phyloP scores from a whole-genome alignment of 2,329 filamentous ascomycete genomes.

The Ceratocystis papillata region DNA sequence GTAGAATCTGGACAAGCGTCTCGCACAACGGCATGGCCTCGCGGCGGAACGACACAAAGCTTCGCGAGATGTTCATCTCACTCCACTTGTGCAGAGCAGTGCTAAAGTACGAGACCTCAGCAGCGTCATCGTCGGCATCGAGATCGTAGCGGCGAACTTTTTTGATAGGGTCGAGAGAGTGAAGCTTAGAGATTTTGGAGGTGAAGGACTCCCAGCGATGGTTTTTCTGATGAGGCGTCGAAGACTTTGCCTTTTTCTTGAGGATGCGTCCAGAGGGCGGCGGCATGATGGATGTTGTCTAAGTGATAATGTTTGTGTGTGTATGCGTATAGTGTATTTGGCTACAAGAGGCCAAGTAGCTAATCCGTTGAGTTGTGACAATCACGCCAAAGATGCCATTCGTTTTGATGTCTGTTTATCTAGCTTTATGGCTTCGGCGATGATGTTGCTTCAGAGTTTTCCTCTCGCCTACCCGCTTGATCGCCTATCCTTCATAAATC shows the following conservation, averaged over 20 bases:
- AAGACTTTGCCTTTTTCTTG: conserved; percentile 59
- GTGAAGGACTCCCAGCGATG: conserved; percentile 89
- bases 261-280: conserved; percentile 53
- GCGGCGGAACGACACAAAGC: conserved; percentile 66
- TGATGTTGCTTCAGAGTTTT: conserved; percentile 8
- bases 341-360: not conserved
- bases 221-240: conserved; percentile 65
- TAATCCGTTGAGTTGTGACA: not conserved
- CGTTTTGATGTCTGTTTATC: not conserved
- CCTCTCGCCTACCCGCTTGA: not conserved
- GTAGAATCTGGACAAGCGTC: conserved; percentile 80
- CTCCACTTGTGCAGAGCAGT: conserved; percentile 76
- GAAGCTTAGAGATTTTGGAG: conserved; percentile 78
- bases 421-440: not conserved
- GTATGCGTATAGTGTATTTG: not conserved
- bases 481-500: not conserved
- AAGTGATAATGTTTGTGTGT: not conserved
- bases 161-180: conserved; percentile 80
- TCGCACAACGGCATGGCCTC: conserved; percentile 70
- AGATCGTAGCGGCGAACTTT: conserved; percentile 76
- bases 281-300: conserved; percentile 37
- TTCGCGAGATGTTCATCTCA: conserved; percentile 79
- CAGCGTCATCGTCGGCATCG: conserved; percentile 63
- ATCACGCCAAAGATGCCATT: not conserved
- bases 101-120: conserved; percentile 77